A percentile compares a stretch with the other conserved stretches of the same genome.
Evolutionary conservation across 768 basidiomycete species (phyloP).

Genomic region (Rhizopogon salebrosus): DNA sequence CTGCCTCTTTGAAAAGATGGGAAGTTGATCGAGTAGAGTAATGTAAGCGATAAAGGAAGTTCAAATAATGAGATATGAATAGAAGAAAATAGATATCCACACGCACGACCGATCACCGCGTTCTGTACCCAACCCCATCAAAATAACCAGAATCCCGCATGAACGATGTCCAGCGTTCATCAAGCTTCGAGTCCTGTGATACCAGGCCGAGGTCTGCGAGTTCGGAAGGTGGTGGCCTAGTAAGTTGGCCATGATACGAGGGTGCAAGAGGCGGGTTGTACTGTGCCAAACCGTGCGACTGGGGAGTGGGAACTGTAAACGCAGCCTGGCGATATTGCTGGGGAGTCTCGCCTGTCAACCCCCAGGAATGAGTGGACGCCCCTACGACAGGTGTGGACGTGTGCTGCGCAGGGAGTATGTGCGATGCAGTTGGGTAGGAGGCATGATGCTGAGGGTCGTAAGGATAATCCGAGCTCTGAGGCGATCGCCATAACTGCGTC

Average conservation of each 20-base stretch:
- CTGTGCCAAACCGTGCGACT: slow-evolving; percentile 12
- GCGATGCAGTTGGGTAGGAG: slow-evolving; percentile 6
- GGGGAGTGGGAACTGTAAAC: slow-evolving; percentile 2
- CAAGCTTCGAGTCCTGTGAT: slow-evolving; percentile 47
- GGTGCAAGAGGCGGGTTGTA: slow-evolving; percentile 12
- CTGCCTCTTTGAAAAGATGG: neutral
- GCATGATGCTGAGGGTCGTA: slow-evolving; percentile 17
- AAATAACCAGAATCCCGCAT: slow-evolving; percentile 53
- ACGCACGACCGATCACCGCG: slow-evolving; percentile 8
- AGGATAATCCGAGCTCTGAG: slow-evolving; percentile 22
- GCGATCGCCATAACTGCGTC: slow-evolving; percentile 22
- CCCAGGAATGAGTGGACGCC: slow-evolving; percentile 12
- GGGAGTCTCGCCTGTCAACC: slow-evolving; percentile 3
- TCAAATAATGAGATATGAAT: neutral
- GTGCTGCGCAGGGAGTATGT: slow-evolving; percentile 15
- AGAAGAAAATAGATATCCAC: neutral
- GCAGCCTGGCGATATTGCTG: slow-evolving; percentile 8
- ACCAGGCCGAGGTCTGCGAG: slow-evolving; percentile 59
- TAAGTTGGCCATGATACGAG: slow-evolving; percentile 3
- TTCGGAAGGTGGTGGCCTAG: slow-evolving; percentile 33
- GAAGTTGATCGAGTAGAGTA: neutral
- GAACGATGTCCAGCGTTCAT: slow-evolving; percentile 57
- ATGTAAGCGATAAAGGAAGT: neutral
- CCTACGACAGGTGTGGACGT: slow-evolving; percentile 12
- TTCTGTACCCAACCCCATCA: slow-evolving; percentile 27